Percentiles rank a stretch among this genome's conserved stretches.
Evolutionary conservation across 75 land plant genomes (phyloP).

Genomic region (Gnetum montanum): DNA sequence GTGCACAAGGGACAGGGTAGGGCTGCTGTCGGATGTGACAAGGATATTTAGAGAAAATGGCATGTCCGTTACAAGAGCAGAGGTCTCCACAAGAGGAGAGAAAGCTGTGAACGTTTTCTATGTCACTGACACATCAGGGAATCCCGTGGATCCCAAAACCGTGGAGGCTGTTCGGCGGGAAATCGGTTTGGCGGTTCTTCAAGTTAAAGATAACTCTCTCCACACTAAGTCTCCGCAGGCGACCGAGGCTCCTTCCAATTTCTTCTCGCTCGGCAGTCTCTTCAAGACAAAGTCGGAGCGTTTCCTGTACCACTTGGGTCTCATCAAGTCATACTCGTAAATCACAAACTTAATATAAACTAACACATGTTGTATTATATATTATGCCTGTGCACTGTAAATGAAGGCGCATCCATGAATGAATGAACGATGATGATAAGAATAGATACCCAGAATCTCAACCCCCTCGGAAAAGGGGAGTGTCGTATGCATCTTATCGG

Average conservation of each 20-base stretch:
- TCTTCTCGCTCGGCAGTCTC: conserved; percentile 34
- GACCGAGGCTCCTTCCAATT: conserved; percentile 13
- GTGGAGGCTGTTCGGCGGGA: conserved; percentile 48
- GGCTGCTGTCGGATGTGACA: conserved; percentile 74
- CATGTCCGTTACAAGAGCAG: conserved; percentile 72
- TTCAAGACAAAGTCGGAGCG: conserved; percentile 20
- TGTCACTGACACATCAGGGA: conserved; percentile 58
- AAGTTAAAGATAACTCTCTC: conserved; percentile 24
- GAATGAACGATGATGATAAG: no score
- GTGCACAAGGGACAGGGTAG: conserved; percentile 44
- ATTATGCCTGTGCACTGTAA: no score
- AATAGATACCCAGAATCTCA: no score
- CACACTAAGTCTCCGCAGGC: conserved; percentile 11
- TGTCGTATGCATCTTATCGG: no score
- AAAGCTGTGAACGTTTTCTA: conserved; percentile 62
- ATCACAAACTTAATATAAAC: background rate
- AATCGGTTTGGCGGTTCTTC: conserved; percentile 33
- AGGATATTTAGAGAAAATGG: conserved; percentile 85
- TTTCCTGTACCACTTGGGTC: conserved; percentile 39
- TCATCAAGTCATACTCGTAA: conserved; percentile 33
- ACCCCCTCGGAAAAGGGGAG: no score
- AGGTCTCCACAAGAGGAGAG: conserved; percentile 48
- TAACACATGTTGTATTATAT: no score
- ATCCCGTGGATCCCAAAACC: conserved; percentile 36
- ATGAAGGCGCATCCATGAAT: no score